Percentiles rank a stretch among this genome's conserved stretches.
Evolutionary conservation across 2,329 filamentous ascomycete species (phyloP).

Genomic region (Cladobotryum mycophilum): DNA sequence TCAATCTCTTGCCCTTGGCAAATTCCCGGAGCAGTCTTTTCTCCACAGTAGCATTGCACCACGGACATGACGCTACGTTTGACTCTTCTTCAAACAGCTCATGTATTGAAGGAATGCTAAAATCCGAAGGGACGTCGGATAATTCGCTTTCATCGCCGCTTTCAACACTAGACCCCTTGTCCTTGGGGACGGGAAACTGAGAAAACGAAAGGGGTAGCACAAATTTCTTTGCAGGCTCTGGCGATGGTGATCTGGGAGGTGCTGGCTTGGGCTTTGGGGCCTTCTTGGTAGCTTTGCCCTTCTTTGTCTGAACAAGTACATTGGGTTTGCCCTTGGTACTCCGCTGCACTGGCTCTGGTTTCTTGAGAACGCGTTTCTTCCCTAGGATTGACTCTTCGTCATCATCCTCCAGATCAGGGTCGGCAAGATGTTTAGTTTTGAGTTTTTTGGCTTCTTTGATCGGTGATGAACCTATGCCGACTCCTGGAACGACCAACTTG

Average conservation of each 20-base stretch:
- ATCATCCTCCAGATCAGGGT: not conserved
- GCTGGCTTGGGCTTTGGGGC: not conserved
- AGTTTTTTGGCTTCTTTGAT: not conserved
- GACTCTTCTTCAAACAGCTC: not conserved
- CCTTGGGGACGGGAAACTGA: constrained; percentile 6
- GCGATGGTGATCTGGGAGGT: constrained; percentile 9
- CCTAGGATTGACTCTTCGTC: not conserved
- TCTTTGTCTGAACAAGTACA: not conserved
- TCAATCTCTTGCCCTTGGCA: constrained; percentile 41
- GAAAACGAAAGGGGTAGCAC: constrained; percentile 15
- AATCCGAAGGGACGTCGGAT: not conserved
- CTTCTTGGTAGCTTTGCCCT: not conserved
- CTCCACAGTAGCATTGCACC: constrained; percentile 59
- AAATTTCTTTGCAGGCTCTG: constrained; percentile 15
- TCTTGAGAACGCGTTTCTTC: not conserved
- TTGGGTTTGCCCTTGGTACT: not conserved
- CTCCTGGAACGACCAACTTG: constrained; percentile 2
- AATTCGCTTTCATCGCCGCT: not conserved
- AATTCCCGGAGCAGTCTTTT: constrained; percentile 47
- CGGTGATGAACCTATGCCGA: constrained; percentile 1
- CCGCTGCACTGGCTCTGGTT: not conserved
- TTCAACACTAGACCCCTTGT: constrained; percentile 5
- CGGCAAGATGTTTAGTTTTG: not conserved
- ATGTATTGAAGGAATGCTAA: constrained; percentile 3
- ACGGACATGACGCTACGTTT: constrained; percentile 53